phyloP scores from a whole-genome alignment of 1,284 basidiomycete genomes.

The Ceratobasidium sp. region DNA sequence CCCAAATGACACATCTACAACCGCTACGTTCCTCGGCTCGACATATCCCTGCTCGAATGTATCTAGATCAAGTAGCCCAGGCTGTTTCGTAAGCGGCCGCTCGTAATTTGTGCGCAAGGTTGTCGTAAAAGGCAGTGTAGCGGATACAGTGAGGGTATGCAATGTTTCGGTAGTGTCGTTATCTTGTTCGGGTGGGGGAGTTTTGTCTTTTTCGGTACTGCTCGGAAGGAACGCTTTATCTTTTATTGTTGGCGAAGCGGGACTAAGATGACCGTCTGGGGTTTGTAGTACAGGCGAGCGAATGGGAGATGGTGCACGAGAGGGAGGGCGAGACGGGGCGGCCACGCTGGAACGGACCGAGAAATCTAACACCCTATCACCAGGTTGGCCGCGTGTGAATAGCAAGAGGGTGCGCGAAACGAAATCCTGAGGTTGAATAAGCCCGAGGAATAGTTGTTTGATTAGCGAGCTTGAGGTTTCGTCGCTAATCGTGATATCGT shows the following conservation, averaged over 20 bases:
- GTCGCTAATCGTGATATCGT: conserved; percentile 71
- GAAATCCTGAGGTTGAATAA: conserved; percentile 68
- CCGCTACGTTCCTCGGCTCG: conserved; percentile 63
- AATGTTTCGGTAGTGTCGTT: conserved; percentile 71
- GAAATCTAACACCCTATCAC: conserved; percentile 78
- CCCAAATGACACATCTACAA: conserved; percentile 67
- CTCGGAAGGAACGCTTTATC: conserved; percentile 36
- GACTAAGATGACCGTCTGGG: conserved; percentile 22
- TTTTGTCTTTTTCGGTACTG: conserved; percentile 49
- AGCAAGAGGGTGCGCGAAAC: conserved; percentile 72
- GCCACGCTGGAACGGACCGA: conserved; percentile 73
- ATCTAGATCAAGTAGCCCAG: conserved; percentile 67
- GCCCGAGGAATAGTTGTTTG: conserved; percentile 77
- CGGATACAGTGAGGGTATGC: conserved; percentile 72
- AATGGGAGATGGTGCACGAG: conserved; percentile 7
- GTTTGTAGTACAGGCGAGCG: conserved; percentile 48
- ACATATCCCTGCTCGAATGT: conserved; percentile 68
- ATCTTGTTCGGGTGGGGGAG: conserved; percentile 48
- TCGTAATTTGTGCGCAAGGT: conserved; percentile 67
- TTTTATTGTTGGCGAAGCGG: conserved; percentile 7
- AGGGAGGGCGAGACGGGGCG: conserved; percentile 8
- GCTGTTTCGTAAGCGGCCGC: conserved; percentile 57
- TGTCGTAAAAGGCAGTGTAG: conserved; percentile 67
- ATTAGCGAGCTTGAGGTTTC: conserved; percentile 76
- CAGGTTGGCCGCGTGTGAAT: conserved; percentile 69